A percentile compares a stretch with the other conserved stretches of the same genome.
Conservation (phyloP, 352 stramenopile species). For the Phytophthora pinifolia region DNA sequence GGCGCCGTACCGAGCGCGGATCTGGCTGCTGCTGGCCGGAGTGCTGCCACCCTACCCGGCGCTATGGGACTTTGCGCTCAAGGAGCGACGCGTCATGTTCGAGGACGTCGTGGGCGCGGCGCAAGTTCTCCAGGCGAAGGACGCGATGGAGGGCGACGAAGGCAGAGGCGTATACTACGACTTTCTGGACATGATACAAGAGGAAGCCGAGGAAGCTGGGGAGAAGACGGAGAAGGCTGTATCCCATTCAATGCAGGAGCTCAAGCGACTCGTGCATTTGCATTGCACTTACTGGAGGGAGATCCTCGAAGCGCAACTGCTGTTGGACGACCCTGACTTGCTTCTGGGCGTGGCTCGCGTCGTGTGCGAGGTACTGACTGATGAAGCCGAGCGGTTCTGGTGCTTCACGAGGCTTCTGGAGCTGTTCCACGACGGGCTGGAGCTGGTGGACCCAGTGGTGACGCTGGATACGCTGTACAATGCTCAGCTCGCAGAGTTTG, state of each 20-base stretch:
- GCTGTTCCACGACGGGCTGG: slow-evolving; percentile 52
- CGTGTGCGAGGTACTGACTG: slow-evolving; percentile 42
- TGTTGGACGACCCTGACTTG: slow-evolving; percentile 45
- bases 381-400: slow-evolving; percentile 68
- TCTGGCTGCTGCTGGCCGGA: too few species aligned
- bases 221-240: slow-evolving; percentile 1
- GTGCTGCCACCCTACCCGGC: too few species aligned
- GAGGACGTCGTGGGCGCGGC: slow-evolving; percentile 56
- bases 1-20: too few species aligned
- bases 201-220: neutral
- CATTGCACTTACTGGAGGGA: slow-evolving; percentile 47
- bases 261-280: slow-evolving; percentile 37
- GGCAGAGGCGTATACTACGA: slow-evolving; percentile 18
- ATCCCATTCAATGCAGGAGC: slow-evolving; percentile 10
- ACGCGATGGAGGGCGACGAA: slow-evolving; percentile 18
- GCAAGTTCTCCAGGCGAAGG: slow-evolving; percentile 44
- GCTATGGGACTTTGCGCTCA: slow-evolving; percentile 61
- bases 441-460: slow-evolving; percentile 46
- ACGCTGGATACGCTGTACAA: slow-evolving; percentile 40
- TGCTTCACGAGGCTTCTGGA: slow-evolving; percentile 62
- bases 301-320: slow-evolving; percentile 27
- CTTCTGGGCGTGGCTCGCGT: slow-evolving; percentile 35
- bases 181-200: slow-evolving; percentile 17
- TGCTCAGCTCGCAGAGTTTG: slow-evolving; percentile 47
- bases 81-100: slow-evolving; percentile 63